phyloP scores from a whole-genome alignment of 176 grass and related monocot genomes.

The Triticum turgidum region DNA sequence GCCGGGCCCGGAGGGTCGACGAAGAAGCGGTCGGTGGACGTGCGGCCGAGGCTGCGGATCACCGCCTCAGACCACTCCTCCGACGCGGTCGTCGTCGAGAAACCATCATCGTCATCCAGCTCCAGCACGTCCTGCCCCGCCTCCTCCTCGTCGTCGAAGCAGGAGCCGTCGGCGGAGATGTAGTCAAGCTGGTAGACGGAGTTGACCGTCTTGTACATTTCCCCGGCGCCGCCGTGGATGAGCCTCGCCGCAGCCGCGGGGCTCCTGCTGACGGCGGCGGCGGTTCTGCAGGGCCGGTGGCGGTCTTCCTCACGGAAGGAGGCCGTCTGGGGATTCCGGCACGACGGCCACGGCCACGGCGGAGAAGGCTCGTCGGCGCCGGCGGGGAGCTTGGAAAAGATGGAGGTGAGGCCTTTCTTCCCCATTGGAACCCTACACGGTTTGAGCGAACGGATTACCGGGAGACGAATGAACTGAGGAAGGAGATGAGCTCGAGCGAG shows the following conservation, averaged over 20 bases:
- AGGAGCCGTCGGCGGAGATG: slow-evolving; percentile 15
- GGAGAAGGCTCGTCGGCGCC: background rate
- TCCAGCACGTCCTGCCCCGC: background rate
- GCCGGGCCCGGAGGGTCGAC: slow-evolving; percentile 50
- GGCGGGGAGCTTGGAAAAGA: slow-evolving; percentile 51
- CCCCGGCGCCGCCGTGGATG: background rate
- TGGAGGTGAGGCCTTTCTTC: slow-evolving; percentile 62
- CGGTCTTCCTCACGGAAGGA: slow-evolving; percentile 54
- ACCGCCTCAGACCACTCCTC: slow-evolving; percentile 41
- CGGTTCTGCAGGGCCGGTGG: background rate
- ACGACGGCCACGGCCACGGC: slow-evolving; percentile 59
- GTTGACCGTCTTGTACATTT: slow-evolving; percentile 50
- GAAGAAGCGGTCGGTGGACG: slow-evolving; percentile 46
- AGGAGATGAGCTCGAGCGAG: background rate
- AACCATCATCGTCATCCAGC: slow-evolving; percentile 5
- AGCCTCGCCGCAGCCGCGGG: background rate
- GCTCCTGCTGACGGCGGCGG: background rate
- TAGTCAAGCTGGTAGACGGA: slow-evolving; percentile 45
- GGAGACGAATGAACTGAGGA: background rate
- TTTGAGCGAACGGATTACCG: background rate
- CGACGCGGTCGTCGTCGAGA: slow-evolving; percentile 12
- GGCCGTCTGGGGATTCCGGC: slow-evolving; percentile 53
- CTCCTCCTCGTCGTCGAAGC: slow-evolving; percentile 23
- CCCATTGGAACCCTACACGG: background rate
- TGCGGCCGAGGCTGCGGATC: slow-evolving; percentile 38